Evolutionary conservation across 1,284 basidiomycete species (phyloP).

Genomic region (Ustilago trichophora): DNA sequence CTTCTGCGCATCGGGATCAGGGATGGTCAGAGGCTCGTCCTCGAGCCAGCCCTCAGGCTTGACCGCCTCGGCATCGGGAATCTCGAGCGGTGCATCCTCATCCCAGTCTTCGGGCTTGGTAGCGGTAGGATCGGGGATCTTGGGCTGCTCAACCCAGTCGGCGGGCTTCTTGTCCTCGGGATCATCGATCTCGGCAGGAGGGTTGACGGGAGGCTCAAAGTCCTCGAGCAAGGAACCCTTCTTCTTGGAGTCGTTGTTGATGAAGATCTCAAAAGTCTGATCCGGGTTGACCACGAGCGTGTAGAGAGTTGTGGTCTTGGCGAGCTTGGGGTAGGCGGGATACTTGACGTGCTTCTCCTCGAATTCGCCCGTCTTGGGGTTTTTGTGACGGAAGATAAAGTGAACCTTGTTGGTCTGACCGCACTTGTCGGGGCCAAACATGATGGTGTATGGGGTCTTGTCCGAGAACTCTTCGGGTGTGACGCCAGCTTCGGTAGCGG

Average conservation of each 20-base stretch:
- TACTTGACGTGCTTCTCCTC: constrained; percentile 95
- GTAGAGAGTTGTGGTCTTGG: constrained; percentile 64
- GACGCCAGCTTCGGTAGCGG: constrained; percentile 67
- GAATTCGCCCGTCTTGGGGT: constrained; percentile 70
- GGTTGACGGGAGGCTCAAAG: constrained; percentile 95
- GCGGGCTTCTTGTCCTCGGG: constrained; percentile 87
- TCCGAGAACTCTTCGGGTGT: constrained; percentile 63
- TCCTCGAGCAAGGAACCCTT: constrained; percentile 89
- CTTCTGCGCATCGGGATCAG: constrained; percentile 93
- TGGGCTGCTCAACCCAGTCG: constrained; percentile 90
- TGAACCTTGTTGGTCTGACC: constrained; percentile 65
- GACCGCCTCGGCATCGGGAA: constrained; percentile 83
- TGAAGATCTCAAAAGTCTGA: constrained; percentile 90
- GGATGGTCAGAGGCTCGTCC: constrained; percentile 80
- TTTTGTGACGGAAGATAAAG: constrained; percentile 66
- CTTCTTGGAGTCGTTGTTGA: constrained; percentile 78
- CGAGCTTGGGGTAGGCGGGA: constrained; percentile 77
- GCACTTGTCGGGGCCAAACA: constrained; percentile 66
- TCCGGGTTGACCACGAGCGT: constrained; percentile 81
- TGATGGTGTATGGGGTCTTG: constrained; percentile 67
- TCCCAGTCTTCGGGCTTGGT: constrained; percentile 70
- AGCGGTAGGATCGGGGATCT: constrained; percentile 85
- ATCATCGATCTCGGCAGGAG: constrained; percentile 90
- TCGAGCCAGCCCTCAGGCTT: constrained; percentile 97
- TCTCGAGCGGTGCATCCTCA: constrained; percentile 67